These are phyloP conservation scores for Globisporangium spinosum DNA, from an alignment of 352 stramenopile genomes.

Conservation along the genomic window DNA sequence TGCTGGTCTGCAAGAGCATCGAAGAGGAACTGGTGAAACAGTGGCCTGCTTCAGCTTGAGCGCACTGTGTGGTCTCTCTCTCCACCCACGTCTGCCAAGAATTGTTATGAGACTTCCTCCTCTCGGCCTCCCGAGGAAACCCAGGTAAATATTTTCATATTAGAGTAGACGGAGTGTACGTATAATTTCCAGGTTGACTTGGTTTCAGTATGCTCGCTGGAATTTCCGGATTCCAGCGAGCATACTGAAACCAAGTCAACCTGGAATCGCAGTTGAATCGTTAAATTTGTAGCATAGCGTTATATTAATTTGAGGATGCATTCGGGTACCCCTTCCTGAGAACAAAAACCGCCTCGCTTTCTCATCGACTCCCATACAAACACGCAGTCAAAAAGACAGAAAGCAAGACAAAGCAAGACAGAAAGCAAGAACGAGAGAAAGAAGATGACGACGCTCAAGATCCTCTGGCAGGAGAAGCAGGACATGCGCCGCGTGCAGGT, in stretches of 20 bases:
- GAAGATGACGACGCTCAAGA: conserved; percentile 82
- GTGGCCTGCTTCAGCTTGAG: no score
- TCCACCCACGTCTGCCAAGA: no score
- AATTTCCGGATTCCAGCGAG: not conserved
- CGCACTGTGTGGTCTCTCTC: no score
- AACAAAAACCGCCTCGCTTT: not conserved
- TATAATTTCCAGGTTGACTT: not conserved
- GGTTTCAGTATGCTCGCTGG: not conserved
- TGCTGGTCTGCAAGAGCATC: no score
- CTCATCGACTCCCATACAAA: not conserved
- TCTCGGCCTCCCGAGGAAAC: no score
- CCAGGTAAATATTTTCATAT: not conserved
- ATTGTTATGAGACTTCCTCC: no score
- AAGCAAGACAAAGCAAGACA: not conserved
- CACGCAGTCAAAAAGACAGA: not conserved
- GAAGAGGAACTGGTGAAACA: no score
- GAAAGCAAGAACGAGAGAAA: not conserved
- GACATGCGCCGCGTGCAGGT: conserved; percentile 85
- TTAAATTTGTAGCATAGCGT: not conserved
- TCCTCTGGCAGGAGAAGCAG: conserved; percentile 74
- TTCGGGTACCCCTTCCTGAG: not conserved
- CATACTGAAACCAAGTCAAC: not conserved
- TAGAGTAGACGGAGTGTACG: not conserved
- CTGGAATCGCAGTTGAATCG: not conserved
- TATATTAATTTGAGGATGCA: not conserved